Conservation (phyloP, 139 green algal species). For the Chlamydomonas sp. region DNA sequence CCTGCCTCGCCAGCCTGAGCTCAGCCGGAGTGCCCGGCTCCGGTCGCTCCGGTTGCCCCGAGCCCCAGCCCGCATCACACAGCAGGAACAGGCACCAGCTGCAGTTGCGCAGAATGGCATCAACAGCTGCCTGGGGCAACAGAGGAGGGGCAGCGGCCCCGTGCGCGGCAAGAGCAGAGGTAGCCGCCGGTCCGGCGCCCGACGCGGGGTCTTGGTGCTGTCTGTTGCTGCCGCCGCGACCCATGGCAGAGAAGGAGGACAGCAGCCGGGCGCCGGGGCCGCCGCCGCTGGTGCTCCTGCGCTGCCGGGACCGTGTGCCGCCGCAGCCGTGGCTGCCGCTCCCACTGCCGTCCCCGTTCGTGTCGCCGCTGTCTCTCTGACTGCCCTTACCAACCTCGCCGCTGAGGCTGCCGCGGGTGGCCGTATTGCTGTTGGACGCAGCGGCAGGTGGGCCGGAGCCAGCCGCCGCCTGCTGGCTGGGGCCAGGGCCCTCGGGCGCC, state of each 20-base stretch:
- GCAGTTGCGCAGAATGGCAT: slow-evolving; percentile 35
- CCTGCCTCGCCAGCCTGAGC: not conserved
- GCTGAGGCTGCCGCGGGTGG: too few relatives aligned
- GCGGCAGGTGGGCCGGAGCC: too few relatives aligned
- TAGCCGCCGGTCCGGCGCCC: too few relatives aligned
- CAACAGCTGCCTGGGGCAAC: not conserved
- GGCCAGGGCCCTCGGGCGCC: not conserved
- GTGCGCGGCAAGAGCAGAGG: too few relatives aligned
- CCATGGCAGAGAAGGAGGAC: too few relatives aligned
- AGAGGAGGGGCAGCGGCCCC: too few relatives aligned
- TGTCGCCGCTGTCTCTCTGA: not conserved
- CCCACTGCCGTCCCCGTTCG: not conserved
- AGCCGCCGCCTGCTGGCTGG: not conserved
- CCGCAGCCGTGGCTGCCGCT: not conserved
- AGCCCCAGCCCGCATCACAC: not conserved
- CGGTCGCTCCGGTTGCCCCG: too few relatives aligned
- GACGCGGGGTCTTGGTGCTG: too few relatives aligned
- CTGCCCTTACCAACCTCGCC: not conserved
- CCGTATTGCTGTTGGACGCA: too few relatives aligned
- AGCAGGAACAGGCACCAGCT: slow-evolving; percentile 29
- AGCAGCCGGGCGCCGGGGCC: not conserved
- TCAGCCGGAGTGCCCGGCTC: not conserved
- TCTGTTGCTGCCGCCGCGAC: too few relatives aligned
- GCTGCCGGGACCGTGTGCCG: not conserved
- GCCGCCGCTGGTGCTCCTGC: not conserved